Evolutionary conservation across 805 yeast genomes (phyloP), one percentile per base, ranked within the genome.

Genomic region (Spathaspora arborariae): DNA sequence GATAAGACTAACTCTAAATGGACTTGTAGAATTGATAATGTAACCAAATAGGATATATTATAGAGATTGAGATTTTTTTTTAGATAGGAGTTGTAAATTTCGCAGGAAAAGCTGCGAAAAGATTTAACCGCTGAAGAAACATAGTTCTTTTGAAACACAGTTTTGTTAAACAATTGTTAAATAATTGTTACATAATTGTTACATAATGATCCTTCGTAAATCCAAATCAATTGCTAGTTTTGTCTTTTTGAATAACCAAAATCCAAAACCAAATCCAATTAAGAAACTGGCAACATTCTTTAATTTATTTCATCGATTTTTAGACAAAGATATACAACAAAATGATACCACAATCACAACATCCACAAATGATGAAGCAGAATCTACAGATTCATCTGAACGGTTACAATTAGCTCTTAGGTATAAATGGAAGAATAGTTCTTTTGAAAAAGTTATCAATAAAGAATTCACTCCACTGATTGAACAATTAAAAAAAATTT

Each of bases 1-100:
- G 94, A 87, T 51, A 73, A 75, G 50, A 68, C 64, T 39, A 68
- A 57, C 39, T 68, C 79, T 18, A 82, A 81, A 36, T 88, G 96
- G 96, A 76, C 72, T 44, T 89, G 97, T 67, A 72, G 67, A 48
- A 68, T 75, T 11, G 51, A 60, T 44, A 58, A 62, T 40, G 36
- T 47, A 13, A 30, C 22, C 20, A 5, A 3, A 15, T 39, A 39
- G 27, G 5, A 27, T 27, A 13, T 27, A 30, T 4, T n/a, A n/a
- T n/a, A n/a, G n/a, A n/a, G n/a, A n/a, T n/a, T n/a, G n/a, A n/a
- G n/a, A n/a, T n/a, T n/a, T n/a, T n/a, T n/a, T n/a, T n/a, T n/a
- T n/a, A n/a, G n/a, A n/a, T n/a, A n/a, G n/a, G n/a, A n/a, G n/a
- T n/a, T n/a, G n/a, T n/a, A n/a, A n/a, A n/a, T n/a, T n/a, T n/a